phyloP scores from a whole-genome alignment of 75 land plant species.

The Azolla pinnata region DNA sequence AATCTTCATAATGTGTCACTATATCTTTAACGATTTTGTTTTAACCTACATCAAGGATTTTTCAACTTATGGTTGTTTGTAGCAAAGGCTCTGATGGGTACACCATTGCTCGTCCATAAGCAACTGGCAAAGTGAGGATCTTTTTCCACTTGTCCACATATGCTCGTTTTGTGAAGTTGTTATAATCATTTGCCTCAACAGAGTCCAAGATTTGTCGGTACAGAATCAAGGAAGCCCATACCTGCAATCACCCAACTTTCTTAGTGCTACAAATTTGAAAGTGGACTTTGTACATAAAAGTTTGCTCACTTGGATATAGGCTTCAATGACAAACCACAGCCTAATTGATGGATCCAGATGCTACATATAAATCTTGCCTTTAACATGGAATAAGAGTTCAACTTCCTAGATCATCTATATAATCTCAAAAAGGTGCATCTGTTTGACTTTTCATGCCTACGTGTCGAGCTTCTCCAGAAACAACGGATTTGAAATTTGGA shows the following conservation, averaged over 20 bases:
- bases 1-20: too few species aligned
- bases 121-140: slow-evolving; percentile 40
- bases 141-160: slow-evolving; percentile 65
- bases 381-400: too few species aligned
- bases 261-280: not conserved
- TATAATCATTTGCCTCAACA: slow-evolving; percentile 66
- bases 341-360: too few species aligned
- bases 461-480: not conserved
- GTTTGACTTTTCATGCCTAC: not conserved
- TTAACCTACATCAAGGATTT: too few species aligned
- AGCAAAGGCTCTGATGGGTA: slow-evolving; percentile 23
- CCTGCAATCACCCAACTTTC: slow-evolving; percentile 30
- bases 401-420: not conserved
- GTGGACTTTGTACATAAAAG: not conserved
- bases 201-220: slow-evolving; percentile 66
- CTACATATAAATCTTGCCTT: too few species aligned
- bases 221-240: slow-evolving; percentile 65
- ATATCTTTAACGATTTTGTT: too few species aligned
- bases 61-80: too few species aligned
- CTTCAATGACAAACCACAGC: slow-evolving; percentile 4
- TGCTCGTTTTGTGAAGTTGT: slow-evolving; percentile 72
- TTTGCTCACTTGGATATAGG: too few species aligned
- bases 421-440: not conserved
- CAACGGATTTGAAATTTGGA: slow-evolving; percentile 4
- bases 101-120: slow-evolving; percentile 47